These are phyloP conservation scores for Trypanosoma platydactyli DNA, from an alignment of 208 protist genomes.

Conservation along the genomic window DNA sequence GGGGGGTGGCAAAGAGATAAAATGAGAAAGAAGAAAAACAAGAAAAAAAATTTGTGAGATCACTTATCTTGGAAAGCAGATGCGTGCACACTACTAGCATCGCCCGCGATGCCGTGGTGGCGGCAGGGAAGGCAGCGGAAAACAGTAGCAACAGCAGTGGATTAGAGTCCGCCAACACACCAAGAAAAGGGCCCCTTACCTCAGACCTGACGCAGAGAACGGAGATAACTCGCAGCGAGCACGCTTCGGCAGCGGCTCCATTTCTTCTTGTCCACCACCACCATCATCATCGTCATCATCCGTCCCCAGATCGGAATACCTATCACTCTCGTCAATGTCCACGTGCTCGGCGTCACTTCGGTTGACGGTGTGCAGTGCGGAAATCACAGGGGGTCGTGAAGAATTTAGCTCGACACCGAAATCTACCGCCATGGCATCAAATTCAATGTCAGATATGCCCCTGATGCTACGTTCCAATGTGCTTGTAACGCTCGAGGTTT, in stretches of 20 bases:
- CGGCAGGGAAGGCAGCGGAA: not conserved
- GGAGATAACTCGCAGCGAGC: slow-evolving; percentile 21
- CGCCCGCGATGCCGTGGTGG: too few species aligned
- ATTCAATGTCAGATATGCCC: slow-evolving; percentile 28
- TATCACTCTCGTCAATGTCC: not conserved
- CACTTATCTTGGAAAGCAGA: not conserved
- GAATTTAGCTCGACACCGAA: slow-evolving; percentile 47
- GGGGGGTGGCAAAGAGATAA: slow-evolving; percentile 9
- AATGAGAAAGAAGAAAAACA: not conserved
- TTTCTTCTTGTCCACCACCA: not conserved
- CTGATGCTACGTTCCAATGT: slow-evolving; percentile 49
- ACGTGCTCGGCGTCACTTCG: not conserved
- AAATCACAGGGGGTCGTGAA: not conserved
- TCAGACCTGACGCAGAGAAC: not conserved
- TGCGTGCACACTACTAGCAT: too few species aligned
- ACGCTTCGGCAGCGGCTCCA: slow-evolving; percentile 18
- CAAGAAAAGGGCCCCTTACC: not conserved
- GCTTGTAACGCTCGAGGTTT: slow-evolving; percentile 71
- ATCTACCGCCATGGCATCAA: slow-evolving; percentile 37
- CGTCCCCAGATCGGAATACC: not conserved
- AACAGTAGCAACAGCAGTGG: not conserved
- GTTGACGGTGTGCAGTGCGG: not conserved
- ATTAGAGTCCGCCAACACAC: not conserved
- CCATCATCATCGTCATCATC: slow-evolving; percentile 11
- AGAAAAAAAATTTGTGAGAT: not conserved